Percentiles rank a stretch among this genome's conserved stretches.
These are phyloP conservation scores for Sesbania bispinosa DNA, from an alignment of 306 rosid species.

Conservation along the genomic window DNA sequence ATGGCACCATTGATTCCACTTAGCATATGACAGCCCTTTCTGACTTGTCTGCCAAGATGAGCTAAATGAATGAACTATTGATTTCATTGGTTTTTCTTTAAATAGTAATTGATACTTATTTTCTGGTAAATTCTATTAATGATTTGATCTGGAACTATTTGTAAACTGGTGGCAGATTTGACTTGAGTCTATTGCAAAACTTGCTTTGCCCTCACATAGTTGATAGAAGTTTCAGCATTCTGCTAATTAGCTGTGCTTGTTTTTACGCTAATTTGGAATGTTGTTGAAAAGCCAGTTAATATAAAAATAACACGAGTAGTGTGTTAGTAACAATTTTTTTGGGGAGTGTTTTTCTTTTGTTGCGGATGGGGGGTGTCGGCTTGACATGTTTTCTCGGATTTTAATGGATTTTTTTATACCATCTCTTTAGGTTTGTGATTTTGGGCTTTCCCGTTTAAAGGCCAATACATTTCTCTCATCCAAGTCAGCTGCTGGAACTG, in stretches of 20 bases:
- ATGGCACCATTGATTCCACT: constrained; percentile 8
- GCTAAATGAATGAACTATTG: not conserved
- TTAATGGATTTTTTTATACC: not conserved
- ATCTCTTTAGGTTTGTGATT: constrained; percentile 78
- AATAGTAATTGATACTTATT: not conserved
- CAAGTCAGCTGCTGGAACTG: constrained; percentile 99
- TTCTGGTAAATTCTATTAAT: not conserved
- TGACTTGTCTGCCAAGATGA: not conserved
- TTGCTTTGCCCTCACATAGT: constrained; percentile 1
- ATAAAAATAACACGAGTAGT: not conserved
- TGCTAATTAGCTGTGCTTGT: constrained; percentile 1
- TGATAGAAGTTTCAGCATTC: constrained; percentile 12
- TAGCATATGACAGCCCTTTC: not conserved
- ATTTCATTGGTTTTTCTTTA: constrained; percentile 20
- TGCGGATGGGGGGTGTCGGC: not conserved
- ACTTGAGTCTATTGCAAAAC: not conserved
- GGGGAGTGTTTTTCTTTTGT: not conserved
- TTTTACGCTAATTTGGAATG: not conserved
- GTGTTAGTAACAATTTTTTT: not conserved
- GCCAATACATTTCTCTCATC: constrained; percentile 97
- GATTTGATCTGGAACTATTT: not conserved
- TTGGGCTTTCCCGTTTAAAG: constrained; percentile 95
- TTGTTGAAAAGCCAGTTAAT: constrained; percentile 4
- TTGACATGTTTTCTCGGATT: not conserved
- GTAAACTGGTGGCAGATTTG: constrained; percentile 1